These are phyloP conservation scores for Stentor coeruleus DNA, from an alignment of 73 alveolate species.

Conservation along the genomic window DNA sequence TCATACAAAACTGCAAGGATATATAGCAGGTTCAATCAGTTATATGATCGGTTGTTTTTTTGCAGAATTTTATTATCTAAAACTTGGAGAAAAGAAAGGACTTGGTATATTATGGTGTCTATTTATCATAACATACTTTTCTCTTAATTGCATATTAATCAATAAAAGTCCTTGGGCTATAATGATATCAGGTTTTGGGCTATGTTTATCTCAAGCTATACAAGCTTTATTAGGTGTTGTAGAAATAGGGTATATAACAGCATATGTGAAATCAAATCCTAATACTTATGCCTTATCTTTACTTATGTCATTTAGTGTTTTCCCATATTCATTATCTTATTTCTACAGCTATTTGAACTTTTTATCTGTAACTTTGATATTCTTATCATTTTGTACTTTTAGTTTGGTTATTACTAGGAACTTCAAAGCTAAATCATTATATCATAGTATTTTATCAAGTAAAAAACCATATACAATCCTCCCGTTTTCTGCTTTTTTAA, in stretches of 20 bases:
- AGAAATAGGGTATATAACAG: not conserved
- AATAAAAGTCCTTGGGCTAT: not conserved
- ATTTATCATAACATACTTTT: not conserved
- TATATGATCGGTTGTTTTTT: not conserved
- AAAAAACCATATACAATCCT: not conserved
- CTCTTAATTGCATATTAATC: not conserved
- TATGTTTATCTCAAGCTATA: not conserved
- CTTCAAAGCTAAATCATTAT: not conserved
- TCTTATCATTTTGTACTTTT: too few relatives aligned
- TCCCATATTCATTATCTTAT: too few relatives aligned
- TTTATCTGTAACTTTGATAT: not conserved
- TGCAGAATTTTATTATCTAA: not conserved
- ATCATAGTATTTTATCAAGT: not conserved
- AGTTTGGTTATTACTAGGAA: not conserved
- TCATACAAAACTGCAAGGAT: not conserved
- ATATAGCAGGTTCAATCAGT: not conserved
- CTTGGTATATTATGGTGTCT: not conserved
- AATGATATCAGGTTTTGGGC: not conserved
- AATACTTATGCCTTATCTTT: not conserved
- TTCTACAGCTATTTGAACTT: not conserved
- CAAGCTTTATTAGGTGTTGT: not conserved
- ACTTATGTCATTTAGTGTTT: not conserved
- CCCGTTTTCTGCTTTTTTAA: not conserved
- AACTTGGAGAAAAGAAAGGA: not conserved
- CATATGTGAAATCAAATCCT: not conserved